phyloP scores from a whole-genome alignment of 2,329 filamentous ascomycete genomes.

The Fusarium sp. region DNA sequence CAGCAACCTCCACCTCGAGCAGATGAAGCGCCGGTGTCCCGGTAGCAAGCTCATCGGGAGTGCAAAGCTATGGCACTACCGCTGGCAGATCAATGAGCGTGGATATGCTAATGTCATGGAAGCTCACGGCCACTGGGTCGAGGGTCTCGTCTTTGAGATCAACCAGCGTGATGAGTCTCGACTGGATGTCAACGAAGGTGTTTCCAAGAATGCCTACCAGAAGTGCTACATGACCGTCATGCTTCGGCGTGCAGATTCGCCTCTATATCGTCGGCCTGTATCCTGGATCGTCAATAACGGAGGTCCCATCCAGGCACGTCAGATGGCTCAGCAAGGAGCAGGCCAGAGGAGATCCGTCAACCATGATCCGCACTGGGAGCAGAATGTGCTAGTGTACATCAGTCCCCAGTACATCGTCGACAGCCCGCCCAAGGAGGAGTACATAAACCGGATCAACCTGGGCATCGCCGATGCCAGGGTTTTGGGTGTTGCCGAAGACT shows the following conservation, averaged over 20 bases:
- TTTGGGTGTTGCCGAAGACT: slow-evolving; percentile 49
- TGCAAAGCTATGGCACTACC: slow-evolving; percentile 50
- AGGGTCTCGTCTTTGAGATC: slow-evolving; percentile 54
- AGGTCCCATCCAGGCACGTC: slow-evolving; percentile 44
- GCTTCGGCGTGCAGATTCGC: slow-evolving; percentile 45
- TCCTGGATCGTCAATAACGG: slow-evolving; percentile 51
- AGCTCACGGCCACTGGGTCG: slow-evolving; percentile 48
- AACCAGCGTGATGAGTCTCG: slow-evolving; percentile 49
- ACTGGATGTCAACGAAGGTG: slow-evolving; percentile 54
- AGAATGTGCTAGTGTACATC: slow-evolving; percentile 52
- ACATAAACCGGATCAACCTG: slow-evolving; percentile 51
- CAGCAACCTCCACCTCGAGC: slow-evolving; percentile 55
- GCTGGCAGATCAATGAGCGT: slow-evolving; percentile 58
- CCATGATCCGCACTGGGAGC: slow-evolving; percentile 40
- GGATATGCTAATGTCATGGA: slow-evolving; percentile 55
- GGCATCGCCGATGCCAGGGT: slow-evolving; percentile 49
- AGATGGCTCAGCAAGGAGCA: slow-evolving; percentile 31
- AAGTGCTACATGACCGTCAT: slow-evolving; percentile 48
- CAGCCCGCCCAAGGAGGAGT: slow-evolving; percentile 51
- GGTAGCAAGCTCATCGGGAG: slow-evolving; percentile 51
- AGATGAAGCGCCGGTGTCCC: slow-evolving; percentile 56
- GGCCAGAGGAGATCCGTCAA: slow-evolving; percentile 29
- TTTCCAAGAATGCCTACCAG: slow-evolving; percentile 50
- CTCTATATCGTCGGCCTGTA: slow-evolving; percentile 49
- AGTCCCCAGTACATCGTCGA: slow-evolving; percentile 47